phyloP scores from a whole-genome alignment of 768 basidiomycete genomes.

The Hemileccinum rubropunctum region DNA sequence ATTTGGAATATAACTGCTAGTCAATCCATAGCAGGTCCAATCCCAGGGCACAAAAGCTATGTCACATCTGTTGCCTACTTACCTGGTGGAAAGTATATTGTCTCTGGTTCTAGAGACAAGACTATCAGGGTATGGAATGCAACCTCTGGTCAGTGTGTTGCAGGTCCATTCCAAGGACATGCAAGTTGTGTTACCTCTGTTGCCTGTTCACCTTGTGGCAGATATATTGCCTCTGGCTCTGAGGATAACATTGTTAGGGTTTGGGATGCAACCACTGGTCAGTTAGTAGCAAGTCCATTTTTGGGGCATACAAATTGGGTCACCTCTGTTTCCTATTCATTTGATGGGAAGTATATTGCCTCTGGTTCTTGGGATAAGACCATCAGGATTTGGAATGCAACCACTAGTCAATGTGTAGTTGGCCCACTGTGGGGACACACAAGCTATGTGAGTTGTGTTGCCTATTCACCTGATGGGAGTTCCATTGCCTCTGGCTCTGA shows the following conservation, averaged over 20 bases:
- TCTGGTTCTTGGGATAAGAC: neutral
- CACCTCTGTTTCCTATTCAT: neutral
- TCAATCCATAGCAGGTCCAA: neutral
- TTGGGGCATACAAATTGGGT: neutral
- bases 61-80: neutral
- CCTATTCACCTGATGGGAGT: neutral
- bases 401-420: neutral
- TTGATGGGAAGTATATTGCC: neutral
- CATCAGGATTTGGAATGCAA: neutral
- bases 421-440: neutral
- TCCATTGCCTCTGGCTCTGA: neutral
- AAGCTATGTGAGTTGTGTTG: neutral
- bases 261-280: neutral
- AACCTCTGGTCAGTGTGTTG: neutral
- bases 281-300: neutral
- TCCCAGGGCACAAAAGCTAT: neutral
- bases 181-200: neutral
- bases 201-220: neutral
- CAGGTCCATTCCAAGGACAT: conserved; percentile 2
- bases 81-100: neutral
- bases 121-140: neutral
- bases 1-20: neutral
- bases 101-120: neutral
- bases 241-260: neutral
- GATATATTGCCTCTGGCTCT: neutral